Conservation (phyloP, 148 eudicot genomes). For the Arbutus unedo region DNA sequence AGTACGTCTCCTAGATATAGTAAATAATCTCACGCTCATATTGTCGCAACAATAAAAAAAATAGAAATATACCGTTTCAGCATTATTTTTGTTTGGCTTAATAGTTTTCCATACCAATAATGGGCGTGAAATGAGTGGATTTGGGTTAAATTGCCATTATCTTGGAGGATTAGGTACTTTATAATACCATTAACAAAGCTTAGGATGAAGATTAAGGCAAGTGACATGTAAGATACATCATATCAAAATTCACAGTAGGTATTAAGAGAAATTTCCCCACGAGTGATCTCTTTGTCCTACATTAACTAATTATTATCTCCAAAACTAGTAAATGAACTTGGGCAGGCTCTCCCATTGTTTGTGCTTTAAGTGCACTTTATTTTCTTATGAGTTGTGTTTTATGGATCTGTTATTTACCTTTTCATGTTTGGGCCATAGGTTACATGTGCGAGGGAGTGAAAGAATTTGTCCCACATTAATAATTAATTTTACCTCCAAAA, state of each 20-base stretch:
- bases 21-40: background rate
- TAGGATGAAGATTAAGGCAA: background rate
- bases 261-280: background rate
- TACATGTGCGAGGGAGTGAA: too few relatives aligned
- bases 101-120: background rate
- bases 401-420: too few relatives aligned
- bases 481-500: too few relatives aligned
- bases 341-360: too few relatives aligned
- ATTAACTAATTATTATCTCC: too few relatives aligned
- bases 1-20: background rate
- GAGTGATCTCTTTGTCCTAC: too few relatives aligned
- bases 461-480: too few relatives aligned
- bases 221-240: background rate
- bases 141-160: background rate
- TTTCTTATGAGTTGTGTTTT: too few relatives aligned
- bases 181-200: background rate
- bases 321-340: too few relatives aligned
- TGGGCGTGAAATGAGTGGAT: constrained; percentile 1
- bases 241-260: background rate
- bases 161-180: background rate
- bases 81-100: too few relatives aligned
- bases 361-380: too few relatives aligned
- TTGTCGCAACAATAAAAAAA: background rate
- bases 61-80: background rate
- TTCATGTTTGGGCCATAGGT: too few relatives aligned